Conservation (phyloP, 2,329 filamentous ascomycete species). For the Camptophora hylomeconis region DNA sequence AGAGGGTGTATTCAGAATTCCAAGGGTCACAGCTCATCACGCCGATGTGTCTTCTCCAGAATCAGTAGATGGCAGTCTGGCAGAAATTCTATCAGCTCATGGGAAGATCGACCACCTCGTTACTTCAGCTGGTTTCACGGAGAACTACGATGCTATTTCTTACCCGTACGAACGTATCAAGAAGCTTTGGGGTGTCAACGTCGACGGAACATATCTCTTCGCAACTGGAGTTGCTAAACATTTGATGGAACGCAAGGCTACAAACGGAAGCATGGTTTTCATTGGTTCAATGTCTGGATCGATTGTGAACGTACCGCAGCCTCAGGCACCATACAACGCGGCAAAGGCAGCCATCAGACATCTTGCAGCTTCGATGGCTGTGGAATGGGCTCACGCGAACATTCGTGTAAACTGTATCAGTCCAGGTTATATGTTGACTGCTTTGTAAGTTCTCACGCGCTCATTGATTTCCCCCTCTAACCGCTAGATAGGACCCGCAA, state of each 20-base stretch:
- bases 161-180: constrained; percentile 86
- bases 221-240: constrained; percentile 42
- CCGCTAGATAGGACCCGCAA: constrained; percentile 58
- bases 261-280: constrained; percentile 73
- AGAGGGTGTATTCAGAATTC: constrained; percentile 40
- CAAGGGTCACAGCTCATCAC: constrained; percentile 80
- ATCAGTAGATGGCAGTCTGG: constrained; percentile 62
- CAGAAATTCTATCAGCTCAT: constrained; percentile 56
- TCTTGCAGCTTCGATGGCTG: constrained; percentile 72
- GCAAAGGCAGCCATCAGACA: constrained; percentile 88
- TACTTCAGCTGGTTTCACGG: constrained; percentile 91
- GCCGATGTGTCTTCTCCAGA: constrained; percentile 71
- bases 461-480: constrained; percentile 7
- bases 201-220: constrained; percentile 42
- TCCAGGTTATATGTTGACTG: constrained; percentile 92
- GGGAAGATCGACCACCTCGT: constrained; percentile 83
- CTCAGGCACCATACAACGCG: constrained; percentile 84
- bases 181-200: constrained; percentile 90
- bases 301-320: constrained; percentile 92
- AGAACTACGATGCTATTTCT: constrained; percentile 83
- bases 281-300: constrained; percentile 90
- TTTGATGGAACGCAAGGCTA: constrained; percentile 63
- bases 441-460: constrained; percentile 51
- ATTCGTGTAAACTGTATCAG: constrained; percentile 94
- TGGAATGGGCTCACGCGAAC: constrained; percentile 80